Evolutionary conservation across 75 land plant genomes (phyloP).

Genomic region (Sequoiadendron giganteum): DNA sequence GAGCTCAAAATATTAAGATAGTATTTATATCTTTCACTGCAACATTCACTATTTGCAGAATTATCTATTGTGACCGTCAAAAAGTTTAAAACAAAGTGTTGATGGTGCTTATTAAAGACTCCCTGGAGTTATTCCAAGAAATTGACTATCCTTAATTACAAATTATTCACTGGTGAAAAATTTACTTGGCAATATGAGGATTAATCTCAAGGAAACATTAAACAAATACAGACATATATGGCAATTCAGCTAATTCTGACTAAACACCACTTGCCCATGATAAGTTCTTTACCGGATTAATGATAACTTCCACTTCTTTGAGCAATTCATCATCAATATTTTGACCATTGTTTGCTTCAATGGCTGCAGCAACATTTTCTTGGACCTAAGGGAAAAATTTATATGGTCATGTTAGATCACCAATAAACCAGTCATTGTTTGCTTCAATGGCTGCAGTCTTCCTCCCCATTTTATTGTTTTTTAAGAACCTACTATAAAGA

Average conservation of each 20-base stretch:
- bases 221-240: neutral
- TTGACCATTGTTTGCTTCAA: constrained; percentile 40
- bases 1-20: no score
- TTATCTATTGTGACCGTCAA: neutral
- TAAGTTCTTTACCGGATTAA: constrained; percentile 84
- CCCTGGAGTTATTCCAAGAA: neutral
- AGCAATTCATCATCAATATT: constrained; percentile 55
- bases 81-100: neutral
- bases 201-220: neutral
- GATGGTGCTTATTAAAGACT: neutral
- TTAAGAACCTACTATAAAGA: neutral
- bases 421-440: neutral
- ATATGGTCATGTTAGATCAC: neutral
- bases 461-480: neutral
- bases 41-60: neutral
- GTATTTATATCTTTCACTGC: neutral
- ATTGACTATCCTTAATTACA: neutral
- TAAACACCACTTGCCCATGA: constrained; percentile 88
- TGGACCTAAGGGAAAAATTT: constrained; percentile 52
- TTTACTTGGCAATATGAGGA: neutral
- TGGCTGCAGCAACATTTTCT: constrained; percentile 88
- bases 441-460: no score
- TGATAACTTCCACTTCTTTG: constrained; percentile 65
- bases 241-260: constrained; percentile 24
- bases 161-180: neutral